Evolutionary conservation across 1,139 yeast species (phyloP).

Genomic region (Hemisphaericaspora xylofermentans): DNA sequence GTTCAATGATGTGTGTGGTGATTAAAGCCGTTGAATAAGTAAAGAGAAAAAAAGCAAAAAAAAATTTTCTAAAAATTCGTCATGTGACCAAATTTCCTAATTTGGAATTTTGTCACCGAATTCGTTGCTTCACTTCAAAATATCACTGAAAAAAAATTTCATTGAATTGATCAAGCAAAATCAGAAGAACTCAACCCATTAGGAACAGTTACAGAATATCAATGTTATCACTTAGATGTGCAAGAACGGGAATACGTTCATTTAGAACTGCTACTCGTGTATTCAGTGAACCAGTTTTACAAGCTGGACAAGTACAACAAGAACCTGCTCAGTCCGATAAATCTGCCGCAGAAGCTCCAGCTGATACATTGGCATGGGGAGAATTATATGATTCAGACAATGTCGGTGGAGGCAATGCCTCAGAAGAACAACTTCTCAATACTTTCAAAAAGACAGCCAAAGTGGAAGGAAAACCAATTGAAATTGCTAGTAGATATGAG

Average conservation of each 20-base stretch:
- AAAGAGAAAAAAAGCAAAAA: neutral
- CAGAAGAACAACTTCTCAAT: slow-evolving; percentile 25
- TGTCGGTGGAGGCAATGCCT: slow-evolving; percentile 8
- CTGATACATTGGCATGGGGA: slow-evolving; percentile 24
- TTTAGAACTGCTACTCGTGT: slow-evolving; percentile 2
- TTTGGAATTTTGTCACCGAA: neutral
- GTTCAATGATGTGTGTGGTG: neutral
- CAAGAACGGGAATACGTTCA: slow-evolving; percentile 5
- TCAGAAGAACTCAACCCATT: neutral
- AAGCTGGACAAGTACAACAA: too few species aligned
- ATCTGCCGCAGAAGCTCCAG: neutral
- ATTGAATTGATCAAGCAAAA: neutral
- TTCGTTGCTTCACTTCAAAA: neutral
- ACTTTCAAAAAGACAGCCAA: neutral
- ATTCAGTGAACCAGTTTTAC: neutral
- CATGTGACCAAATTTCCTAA: neutral
- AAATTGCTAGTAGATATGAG: slow-evolving; percentile 27
- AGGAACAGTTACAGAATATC: neutral
- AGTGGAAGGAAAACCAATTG: slow-evolving; percentile 2
- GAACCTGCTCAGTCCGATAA: neutral
- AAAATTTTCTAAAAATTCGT: slow-evolving; percentile 1
- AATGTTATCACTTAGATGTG: slow-evolving; percentile 3
- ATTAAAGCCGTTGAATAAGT: neutral
- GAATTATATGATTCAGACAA: slow-evolving; percentile 6
- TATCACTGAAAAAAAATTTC: neutral